Evolutionary conservation across 2,329 filamentous ascomycete genomes (phyloP).

Genomic region (Exophiala calicioides): DNA sequence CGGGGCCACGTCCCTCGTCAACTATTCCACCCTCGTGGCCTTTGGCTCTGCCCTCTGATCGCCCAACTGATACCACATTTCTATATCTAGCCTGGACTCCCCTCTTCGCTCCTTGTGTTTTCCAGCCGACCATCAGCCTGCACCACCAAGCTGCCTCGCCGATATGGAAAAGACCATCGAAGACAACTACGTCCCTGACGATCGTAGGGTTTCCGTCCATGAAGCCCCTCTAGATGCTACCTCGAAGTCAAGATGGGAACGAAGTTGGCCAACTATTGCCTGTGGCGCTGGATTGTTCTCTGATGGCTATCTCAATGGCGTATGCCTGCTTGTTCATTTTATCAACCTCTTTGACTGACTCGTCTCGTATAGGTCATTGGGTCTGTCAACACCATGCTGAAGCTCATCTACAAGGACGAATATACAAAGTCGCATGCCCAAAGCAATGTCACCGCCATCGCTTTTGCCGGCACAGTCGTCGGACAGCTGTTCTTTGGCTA

Average conservation of each 20-base stretch:
- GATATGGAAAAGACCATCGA: slow-evolving; percentile 18
- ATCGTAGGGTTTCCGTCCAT: slow-evolving; percentile 18
- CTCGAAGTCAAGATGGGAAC: slow-evolving; percentile 51
- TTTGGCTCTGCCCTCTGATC: background rate
- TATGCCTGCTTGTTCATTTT: slow-evolving; percentile 40
- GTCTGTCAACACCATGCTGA: slow-evolving; percentile 77
- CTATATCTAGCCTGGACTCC: slow-evolving; percentile 4
- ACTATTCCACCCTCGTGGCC: background rate
- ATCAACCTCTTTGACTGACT: background rate
- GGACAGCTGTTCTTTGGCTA: slow-evolving; percentile 77
- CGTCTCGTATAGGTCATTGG: slow-evolving; percentile 67
- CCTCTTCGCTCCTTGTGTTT: background rate
- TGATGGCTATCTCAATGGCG: slow-evolving; percentile 89
- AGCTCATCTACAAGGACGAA: slow-evolving; percentile 65
- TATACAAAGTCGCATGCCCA: slow-evolving; percentile 70
- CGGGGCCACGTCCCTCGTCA: background rate
- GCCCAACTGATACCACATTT: too few species aligned
- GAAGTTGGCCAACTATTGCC: slow-evolving; percentile 74
- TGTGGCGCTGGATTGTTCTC: slow-evolving; percentile 89
- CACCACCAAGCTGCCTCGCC: too few species aligned
- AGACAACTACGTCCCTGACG: slow-evolving; percentile 11
- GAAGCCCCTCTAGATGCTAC: slow-evolving; percentile 20
- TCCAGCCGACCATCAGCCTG: background rate
- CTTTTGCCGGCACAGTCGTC: slow-evolving; percentile 82
- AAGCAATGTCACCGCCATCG: slow-evolving; percentile 76